phyloP scores from a whole-genome alignment of 1,284 basidiomycete species.

The Phenoliferia sp. region DNA sequence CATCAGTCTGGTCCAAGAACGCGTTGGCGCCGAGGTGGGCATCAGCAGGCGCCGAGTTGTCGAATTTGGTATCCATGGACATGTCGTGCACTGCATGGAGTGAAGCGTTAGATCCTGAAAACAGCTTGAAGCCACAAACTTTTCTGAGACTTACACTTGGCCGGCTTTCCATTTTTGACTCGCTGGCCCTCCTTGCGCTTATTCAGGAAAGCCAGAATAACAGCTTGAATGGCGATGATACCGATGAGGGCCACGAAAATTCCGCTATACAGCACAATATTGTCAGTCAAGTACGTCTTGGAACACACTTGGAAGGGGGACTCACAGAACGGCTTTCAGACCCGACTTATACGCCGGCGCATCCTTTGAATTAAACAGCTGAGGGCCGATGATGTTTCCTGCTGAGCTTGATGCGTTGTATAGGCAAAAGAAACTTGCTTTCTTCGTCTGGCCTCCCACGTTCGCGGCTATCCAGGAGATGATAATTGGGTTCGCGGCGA shows the following conservation, averaged over 20 bases:
- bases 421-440: slow-evolving; percentile 36
- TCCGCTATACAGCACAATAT: not conserved
- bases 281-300: not conserved
- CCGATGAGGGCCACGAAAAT: slow-evolving; percentile 33
- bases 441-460: slow-evolving; percentile 47
- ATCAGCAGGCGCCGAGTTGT: slow-evolving; percentile 28
- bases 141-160: too few relatives aligned
- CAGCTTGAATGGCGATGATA: slow-evolving; percentile 34
- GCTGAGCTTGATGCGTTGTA: slow-evolving; percentile 34
- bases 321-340: slow-evolving; percentile 14
- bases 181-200: slow-evolving; percentile 39
- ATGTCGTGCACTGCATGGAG: not conserved
- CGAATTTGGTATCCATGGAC: slow-evolving; percentile 24
- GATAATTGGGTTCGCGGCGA: slow-evolving; percentile 36
- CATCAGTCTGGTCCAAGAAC: slow-evolving; percentile 39
- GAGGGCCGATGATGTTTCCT: slow-evolving; percentile 31
- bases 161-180: slow-evolving; percentile 40
- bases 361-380: slow-evolving; percentile 4
- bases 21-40: slow-evolving; percentile 32
- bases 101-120: too few relatives aligned
- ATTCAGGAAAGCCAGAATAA: slow-evolving; percentile 36
- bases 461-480: slow-evolving; percentile 44
- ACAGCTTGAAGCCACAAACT: too few relatives aligned
- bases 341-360: slow-evolving; percentile 8
- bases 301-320: not conserved